A percentile compares a stretch with the other conserved stretches of the same genome.
These are phyloP conservation scores for Exophiala lecanii-corni DNA, from an alignment of 2,329 filamentous ascomycete species.

Conservation along the genomic window DNA sequence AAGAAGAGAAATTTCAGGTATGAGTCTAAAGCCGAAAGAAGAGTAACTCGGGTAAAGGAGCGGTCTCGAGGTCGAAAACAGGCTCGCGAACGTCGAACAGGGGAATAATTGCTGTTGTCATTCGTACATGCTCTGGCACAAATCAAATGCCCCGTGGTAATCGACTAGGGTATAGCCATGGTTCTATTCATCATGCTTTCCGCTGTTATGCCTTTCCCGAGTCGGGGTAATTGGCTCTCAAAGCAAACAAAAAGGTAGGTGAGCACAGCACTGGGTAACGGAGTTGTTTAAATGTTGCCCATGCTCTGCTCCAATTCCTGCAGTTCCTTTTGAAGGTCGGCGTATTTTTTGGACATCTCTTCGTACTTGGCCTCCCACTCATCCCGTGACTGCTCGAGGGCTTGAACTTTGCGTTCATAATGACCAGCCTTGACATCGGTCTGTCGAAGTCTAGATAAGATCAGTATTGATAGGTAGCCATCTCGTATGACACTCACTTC, in stretches of 20 bases:
- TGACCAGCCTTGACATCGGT: slow-evolving; percentile 99
- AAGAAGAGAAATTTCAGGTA: slow-evolving; percentile 92
- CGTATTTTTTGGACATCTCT: slow-evolving; percentile 91
- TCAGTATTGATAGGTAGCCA: neutral
- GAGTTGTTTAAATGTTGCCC: slow-evolving; percentile 71
- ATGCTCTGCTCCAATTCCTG: slow-evolving; percentile 88
- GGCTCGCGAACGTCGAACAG: slow-evolving; percentile 52
- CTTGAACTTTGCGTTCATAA: slow-evolving; percentile 98
- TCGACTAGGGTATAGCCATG: neutral
- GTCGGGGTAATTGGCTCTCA: neutral
- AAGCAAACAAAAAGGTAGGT: slow-evolving; percentile 1
- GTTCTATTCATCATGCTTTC: neutral
- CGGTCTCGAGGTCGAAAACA: slow-evolving; percentile 66
- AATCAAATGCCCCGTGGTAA: too few relatives aligned
- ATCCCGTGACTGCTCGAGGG: slow-evolving; percentile 84
- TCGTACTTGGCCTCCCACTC: slow-evolving; percentile 98
- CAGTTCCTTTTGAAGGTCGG: slow-evolving; percentile 77
- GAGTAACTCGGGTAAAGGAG: slow-evolving; percentile 56
- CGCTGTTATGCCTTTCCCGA: neutral
- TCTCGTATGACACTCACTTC: slow-evolving; percentile 65
- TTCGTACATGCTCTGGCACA: neutral
- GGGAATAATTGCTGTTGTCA: slow-evolving; percentile 21
- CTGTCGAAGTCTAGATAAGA: slow-evolving; percentile 73
- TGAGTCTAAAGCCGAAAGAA: slow-evolving; percentile 80
- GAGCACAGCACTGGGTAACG: neutral